These are phyloP conservation scores for Corylus avellana DNA, from an alignment of 306 rosid species.

Conservation along the genomic window DNA sequence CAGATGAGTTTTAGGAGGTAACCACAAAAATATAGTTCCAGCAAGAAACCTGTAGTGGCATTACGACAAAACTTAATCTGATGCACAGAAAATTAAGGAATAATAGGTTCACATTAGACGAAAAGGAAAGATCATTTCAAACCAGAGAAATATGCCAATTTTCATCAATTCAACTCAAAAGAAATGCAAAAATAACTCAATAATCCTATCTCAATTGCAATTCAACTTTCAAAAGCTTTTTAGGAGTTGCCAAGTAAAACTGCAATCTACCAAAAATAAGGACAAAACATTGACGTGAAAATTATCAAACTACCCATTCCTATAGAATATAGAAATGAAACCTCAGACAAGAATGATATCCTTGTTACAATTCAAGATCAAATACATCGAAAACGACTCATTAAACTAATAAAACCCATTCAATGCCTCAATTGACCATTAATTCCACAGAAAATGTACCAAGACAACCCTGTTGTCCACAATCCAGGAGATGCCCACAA, in stretches of 20 bases:
- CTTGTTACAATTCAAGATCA: not conserved
- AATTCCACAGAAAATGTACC: not conserved
- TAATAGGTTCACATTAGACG: conserved; percentile 3
- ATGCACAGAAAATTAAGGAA: not conserved
- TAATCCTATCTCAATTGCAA: not conserved
- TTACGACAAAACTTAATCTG: not conserved
- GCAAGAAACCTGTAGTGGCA: conserved; percentile 24
- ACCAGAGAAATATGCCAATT: not conserved
- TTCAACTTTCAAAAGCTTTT: not conserved
- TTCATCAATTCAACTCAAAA: conserved; percentile 1
- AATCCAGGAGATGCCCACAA: not conserved
- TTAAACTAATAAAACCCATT: not conserved
- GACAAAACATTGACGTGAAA: not conserved
- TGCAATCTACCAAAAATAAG: not conserved
- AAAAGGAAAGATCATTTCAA: conserved; percentile 9
- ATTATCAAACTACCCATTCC: not conserved
- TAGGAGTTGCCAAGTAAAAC: not conserved
- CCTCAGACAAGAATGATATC: not conserved
- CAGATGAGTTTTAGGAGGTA: not conserved
- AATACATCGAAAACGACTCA: conserved; percentile 1
- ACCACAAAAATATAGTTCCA: conserved; percentile 14
- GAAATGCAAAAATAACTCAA: not conserved
- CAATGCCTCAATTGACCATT: not conserved
- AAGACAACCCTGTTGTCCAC: not conserved
- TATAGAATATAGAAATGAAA: not conserved